Evolutionary conservation across 805 yeast species (phyloP).

Genomic region (Pichia rugopelliculosa): DNA sequence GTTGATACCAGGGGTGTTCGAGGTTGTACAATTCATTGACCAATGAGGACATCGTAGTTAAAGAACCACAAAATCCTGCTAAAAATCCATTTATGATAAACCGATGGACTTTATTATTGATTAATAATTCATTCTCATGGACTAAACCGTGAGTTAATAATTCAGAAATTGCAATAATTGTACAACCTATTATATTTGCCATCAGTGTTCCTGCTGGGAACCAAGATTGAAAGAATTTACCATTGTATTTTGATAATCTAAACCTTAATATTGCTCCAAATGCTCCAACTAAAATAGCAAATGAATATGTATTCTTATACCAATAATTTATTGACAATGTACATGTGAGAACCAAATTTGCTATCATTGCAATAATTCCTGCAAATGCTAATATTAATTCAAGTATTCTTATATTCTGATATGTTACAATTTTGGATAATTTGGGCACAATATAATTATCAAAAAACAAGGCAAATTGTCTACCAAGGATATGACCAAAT

Average conservation of each 20-base stretch:
- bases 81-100: constrained; percentile 20
- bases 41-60: constrained; percentile 62
- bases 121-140: constrained; percentile 2
- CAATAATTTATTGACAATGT: constrained; percentile 24
- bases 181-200: constrained; percentile 28
- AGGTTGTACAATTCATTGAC: constrained; percentile 49
- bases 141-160: constrained; percentile 17
- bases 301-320: constrained; percentile 64
- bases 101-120: constrained; percentile 13
- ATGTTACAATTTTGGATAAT: constrained; percentile 8
- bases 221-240: constrained; percentile 19
- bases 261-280: constrained; percentile 59
- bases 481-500: constrained; percentile 53
- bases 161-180: constrained; percentile 16
- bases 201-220: constrained; percentile 50
- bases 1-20: constrained; percentile 25
- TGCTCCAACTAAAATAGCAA: constrained; percentile 62
- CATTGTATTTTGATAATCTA: constrained; percentile 46
- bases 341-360: constrained; percentile 37
- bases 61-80: constrained; percentile 25
- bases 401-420: constrained; percentile 7
- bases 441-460: constrained; percentile 9
- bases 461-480: constrained; percentile 30
- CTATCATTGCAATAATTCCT: constrained; percentile 28
- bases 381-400: constrained; percentile 14